phyloP scores from a whole-genome alignment of 1,284 basidiomycete species.

The Meripilus lineatus region DNA sequence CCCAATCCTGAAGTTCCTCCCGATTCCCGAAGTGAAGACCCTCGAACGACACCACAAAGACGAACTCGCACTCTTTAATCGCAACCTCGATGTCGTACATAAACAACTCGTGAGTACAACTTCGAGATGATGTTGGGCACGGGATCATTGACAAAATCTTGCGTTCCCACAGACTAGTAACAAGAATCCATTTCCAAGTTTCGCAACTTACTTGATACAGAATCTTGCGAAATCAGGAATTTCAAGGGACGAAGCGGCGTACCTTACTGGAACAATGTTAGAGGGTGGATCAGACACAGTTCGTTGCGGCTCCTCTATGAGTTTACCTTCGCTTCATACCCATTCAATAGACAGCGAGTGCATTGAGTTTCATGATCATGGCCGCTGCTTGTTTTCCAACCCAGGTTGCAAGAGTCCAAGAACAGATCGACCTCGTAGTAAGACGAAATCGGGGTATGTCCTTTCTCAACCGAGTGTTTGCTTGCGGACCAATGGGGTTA shows the following conservation, averaged over 20 bases:
- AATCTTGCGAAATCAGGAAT: slow-evolving; percentile 44
- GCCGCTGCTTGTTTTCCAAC: slow-evolving; percentile 60
- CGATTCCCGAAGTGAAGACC: slow-evolving; percentile 47
- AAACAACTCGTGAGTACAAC: slow-evolving; percentile 38
- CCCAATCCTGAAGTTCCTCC: slow-evolving; percentile 51
- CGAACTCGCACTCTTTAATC: slow-evolving; percentile 51
- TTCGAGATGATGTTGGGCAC: too few species aligned
- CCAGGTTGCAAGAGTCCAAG: slow-evolving; percentile 49
- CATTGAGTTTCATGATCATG: slow-evolving; percentile 52
- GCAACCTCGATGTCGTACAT: slow-evolving; percentile 41
- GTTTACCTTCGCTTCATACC: not conserved
- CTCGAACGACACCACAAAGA: slow-evolving; percentile 49
- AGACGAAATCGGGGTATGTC: slow-evolving; percentile 44
- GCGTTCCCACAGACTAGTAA: slow-evolving; percentile 17
- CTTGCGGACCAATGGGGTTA: not conserved
- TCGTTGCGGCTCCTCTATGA: not conserved
- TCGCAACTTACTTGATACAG: slow-evolving; percentile 53
- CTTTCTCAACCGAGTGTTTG: not conserved
- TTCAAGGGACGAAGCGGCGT: slow-evolving; percentile 50
- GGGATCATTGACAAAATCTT: not conserved
- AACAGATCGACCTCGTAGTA: slow-evolving; percentile 56
- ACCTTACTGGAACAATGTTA: slow-evolving; percentile 58
- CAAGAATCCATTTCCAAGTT: slow-evolving; percentile 40
- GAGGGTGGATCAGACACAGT: slow-evolving; percentile 62
- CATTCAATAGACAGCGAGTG: slow-evolving; percentile 42